Evolutionary conservation across 306 rosid species (phyloP).

Genomic region (apple (Malus domestica)): ASM211411v1 NC_041803.1:39217001-39217500

Average conservation of each 20-base stretch:
- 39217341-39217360: background rate
- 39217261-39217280: constrained; percentile 45
- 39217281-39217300: constrained; percentile 42
- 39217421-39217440: background rate
- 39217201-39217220: constrained; percentile 19
- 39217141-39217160: constrained; percentile 22
- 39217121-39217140: constrained; percentile 4
- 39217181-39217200: background rate
- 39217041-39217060: constrained; percentile 12
- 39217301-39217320: background rate
- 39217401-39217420: background rate
- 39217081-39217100: background rate
- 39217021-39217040: constrained; percentile 10
- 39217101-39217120: background rate
- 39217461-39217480: too few relatives aligned
- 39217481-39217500: too few relatives aligned
- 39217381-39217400: background rate
- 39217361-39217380: background rate
- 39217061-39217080: constrained; percentile 19
- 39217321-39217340: constrained; percentile 14
- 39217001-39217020: constrained; percentile 17
- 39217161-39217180: constrained; percentile 10
- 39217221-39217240: constrained; percentile 18
- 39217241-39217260: constrained; percentile 20
- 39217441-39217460: background rate